These are phyloP conservation scores for Liriodendron chinense DNA, from an alignment of 164 flowering plant species.

Conservation along the genomic window DNA sequence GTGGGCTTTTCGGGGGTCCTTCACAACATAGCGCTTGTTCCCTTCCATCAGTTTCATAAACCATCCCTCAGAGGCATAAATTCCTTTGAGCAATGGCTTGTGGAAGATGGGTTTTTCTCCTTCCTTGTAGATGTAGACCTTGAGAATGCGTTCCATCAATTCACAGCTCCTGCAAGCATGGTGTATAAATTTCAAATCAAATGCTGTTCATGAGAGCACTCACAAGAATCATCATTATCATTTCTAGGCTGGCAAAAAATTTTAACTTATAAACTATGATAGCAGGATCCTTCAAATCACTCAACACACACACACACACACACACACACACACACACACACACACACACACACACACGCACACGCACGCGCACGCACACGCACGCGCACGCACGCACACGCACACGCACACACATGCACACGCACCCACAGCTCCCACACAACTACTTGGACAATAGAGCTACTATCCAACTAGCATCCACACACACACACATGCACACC, in stretches of 20 bases:
- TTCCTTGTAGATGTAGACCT: conserved; percentile 16
- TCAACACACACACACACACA: no score
- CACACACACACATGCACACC: no score
- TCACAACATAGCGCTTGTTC: conserved; percentile 15
- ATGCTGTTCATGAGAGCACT: background rate
- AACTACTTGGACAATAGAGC: no score
- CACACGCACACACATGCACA: no score
- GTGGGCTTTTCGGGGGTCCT: conserved; percentile 20
- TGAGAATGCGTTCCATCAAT: conserved; percentile 15
- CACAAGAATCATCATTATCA: background rate
- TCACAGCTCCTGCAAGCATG: conserved; percentile 15
- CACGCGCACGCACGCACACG: no score
- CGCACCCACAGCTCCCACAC: no score
- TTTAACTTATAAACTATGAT: no score
- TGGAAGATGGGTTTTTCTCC: conserved; percentile 19
- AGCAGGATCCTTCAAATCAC: no score
- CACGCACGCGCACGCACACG: no score
- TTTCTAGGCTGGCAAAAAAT: background rate
- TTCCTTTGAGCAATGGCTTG: conserved; percentile 17
- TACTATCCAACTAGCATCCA: no score
- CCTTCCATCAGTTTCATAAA: conserved; percentile 18
- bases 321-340: no score
- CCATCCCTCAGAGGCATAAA: conserved; percentile 22
- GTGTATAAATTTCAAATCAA: background rate
- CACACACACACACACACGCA: no score